These are phyloP conservation scores for Salvia rosmarinus DNA, from an alignment of 257 asterid species.

Conservation along the genomic window DNA sequence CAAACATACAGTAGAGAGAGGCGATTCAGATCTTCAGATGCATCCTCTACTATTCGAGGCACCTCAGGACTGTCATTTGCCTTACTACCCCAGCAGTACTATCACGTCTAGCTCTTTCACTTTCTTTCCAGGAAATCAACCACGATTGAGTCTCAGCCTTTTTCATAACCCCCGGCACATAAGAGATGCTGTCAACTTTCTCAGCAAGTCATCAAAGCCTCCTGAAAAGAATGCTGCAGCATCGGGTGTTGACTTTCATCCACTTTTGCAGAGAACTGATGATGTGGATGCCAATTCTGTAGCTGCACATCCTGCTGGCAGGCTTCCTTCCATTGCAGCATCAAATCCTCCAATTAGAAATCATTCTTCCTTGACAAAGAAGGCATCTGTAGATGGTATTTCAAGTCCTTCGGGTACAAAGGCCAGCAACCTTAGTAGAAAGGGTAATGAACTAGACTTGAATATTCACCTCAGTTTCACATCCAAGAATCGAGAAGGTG, in stretches of 20 bases:
- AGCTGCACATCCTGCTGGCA: constrained; percentile 40
- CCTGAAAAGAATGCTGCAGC: constrained; percentile 50
- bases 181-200: constrained; percentile 66
- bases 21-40: constrained; percentile 77
- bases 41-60: constrained; percentile 91
- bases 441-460: constrained; percentile 66
- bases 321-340: constrained; percentile 42
- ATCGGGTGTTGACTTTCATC: constrained; percentile 72
- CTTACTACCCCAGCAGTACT: constrained; percentile 50
- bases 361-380: constrained; percentile 34
- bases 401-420: constrained; percentile 46
- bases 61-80: constrained; percentile 62
- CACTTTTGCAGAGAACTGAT: constrained; percentile 74
- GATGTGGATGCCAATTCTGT: constrained; percentile 44
- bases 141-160: constrained; percentile 71
- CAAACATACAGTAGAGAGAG: constrained; percentile 47
- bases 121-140: constrained; percentile 69
- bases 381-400: constrained; percentile 38
- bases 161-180: constrained; percentile 71
- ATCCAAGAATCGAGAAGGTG: constrained; percentile 49
- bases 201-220: constrained; percentile 61
- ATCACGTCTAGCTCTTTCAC: constrained; percentile 53
- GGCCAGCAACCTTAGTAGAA: constrained; percentile 43
- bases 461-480: constrained; percentile 67
- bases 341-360: constrained; percentile 43